Conservation (phyloP, 2,329 filamentous ascomycete genomes). For the Fusarium sp. region DNA sequence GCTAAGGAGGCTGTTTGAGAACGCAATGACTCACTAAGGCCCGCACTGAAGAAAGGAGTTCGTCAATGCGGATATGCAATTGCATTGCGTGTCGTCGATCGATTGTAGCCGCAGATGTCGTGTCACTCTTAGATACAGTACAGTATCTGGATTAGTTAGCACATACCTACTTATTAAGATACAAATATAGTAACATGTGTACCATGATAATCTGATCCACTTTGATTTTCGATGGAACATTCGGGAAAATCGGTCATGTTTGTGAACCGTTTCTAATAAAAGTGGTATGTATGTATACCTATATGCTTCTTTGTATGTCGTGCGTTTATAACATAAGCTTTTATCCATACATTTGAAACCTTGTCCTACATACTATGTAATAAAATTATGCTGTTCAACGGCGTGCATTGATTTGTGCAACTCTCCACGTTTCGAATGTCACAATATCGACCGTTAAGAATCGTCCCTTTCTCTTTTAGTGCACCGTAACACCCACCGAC, state of each 20-base stretch:
- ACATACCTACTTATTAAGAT: neutral
- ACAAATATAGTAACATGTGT: conserved; percentile 12
- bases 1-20: conserved; percentile 74
- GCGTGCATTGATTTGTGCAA: conserved; percentile 13
- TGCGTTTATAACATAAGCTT: neutral
- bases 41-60: conserved; percentile 4
- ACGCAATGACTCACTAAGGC: conserved; percentile 55
- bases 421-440: conserved; percentile 1
- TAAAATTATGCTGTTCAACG: conserved; percentile 1
- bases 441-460: conserved; percentile 15
- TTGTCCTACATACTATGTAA: neutral
- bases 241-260: neutral
- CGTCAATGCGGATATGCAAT: conserved; percentile 22
- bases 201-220: neutral
- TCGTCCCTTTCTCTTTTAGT: conserved; percentile 5
- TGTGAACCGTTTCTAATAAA: neutral
- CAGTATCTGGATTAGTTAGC: neutral
- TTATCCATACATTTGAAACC: neutral
- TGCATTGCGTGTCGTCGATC: conserved; percentile 29
- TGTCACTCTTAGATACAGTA: conserved; percentile 13
- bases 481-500: conserved; percentile 15
- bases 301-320: neutral
- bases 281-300: neutral
- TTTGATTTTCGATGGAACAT: conserved; percentile 12
- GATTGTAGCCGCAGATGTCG: neutral